Evolutionary conservation across 768 basidiomycete genomes (phyloP).

Genomic region (Panaeolus papilionaceus): DNA sequence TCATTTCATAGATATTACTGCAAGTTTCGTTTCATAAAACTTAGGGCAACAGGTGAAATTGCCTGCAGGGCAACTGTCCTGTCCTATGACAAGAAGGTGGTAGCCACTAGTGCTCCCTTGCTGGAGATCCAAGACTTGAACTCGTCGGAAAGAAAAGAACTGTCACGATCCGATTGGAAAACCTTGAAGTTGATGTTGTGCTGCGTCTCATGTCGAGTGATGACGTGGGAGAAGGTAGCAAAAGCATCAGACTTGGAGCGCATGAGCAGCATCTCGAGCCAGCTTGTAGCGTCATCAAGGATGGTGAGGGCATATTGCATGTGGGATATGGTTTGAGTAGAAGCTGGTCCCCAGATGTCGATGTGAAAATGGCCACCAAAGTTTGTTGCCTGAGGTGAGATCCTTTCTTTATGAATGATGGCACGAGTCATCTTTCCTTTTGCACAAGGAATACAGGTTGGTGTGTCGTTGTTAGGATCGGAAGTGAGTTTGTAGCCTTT

Average conservation of each 20-base stretch:
- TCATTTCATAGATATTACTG: too few relatives aligned
- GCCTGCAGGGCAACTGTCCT: too few relatives aligned
- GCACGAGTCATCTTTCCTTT: constrained; percentile 1
- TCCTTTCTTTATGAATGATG: background rate
- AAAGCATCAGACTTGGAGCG: background rate
- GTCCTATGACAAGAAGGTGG: too few relatives aligned
- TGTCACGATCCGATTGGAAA: constrained; percentile 1
- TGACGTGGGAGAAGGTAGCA: background rate
- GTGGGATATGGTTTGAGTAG: background rate
- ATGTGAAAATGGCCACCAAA: constrained; percentile 13
- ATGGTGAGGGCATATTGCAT: constrained; percentile 2
- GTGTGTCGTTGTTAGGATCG: background rate
- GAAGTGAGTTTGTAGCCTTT: constrained; percentile 14
- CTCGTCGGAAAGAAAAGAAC: constrained; percentile 11
- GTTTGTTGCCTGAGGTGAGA: background rate
- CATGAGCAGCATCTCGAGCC: background rate
- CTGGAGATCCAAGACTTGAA: constrained; percentile 3
- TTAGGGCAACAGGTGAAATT: too few relatives aligned
- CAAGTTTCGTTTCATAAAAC: too few relatives aligned
- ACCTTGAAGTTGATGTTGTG: background rate
- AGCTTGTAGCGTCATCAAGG: constrained; percentile 8
- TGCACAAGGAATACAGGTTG: constrained; percentile 6
- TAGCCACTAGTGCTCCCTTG: too few relatives aligned
- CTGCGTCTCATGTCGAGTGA: background rate
- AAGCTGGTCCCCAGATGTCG: constrained; percentile 17